Percentiles rank a stretch among this genome's conserved stretches.
Conservation (phyloP, 805 yeast genomes). For the Ogataea glucozyma region DNA sequence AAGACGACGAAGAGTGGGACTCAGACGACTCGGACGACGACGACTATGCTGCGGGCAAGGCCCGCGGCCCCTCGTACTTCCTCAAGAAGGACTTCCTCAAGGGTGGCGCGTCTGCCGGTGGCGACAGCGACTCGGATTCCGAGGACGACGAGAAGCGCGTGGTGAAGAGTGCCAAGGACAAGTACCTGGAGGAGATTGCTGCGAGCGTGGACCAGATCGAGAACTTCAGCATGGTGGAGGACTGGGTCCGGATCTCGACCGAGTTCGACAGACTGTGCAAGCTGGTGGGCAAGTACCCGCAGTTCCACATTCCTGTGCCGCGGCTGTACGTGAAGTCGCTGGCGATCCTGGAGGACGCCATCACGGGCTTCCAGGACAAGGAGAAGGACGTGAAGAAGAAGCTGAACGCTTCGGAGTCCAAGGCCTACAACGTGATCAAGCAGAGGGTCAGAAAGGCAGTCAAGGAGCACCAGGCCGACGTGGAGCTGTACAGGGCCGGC, state of each 20-base stretch:
- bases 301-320: slow-evolving; percentile 78
- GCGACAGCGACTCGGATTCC: slow-evolving; percentile 41
- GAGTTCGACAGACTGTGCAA: slow-evolving; percentile 81
- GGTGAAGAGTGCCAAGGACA: slow-evolving; percentile 92
- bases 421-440: slow-evolving; percentile 81
- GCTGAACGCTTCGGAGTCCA: slow-evolving; percentile 77
- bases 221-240: slow-evolving; percentile 64
- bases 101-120: slow-evolving; percentile 37
- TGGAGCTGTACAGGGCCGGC: slow-evolving; percentile 60
- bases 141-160: slow-evolving; percentile 75
- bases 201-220: slow-evolving; percentile 65
- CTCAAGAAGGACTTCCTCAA: slow-evolving; percentile 51
- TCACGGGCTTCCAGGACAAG: slow-evolving; percentile 52
- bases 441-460: slow-evolving; percentile 83
- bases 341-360: slow-evolving; percentile 69
- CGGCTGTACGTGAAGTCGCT: slow-evolving; percentile 65
- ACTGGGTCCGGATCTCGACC: slow-evolving; percentile 73
- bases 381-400: slow-evolving; percentile 63
- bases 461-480: slow-evolving; percentile 64
- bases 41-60: slow-evolving; percentile 31
- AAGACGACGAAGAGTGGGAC: slow-evolving; percentile 45
- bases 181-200: slow-evolving; percentile 84
- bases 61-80: slow-evolving; percentile 55
- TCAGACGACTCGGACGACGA: slow-evolving; percentile 50
- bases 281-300: slow-evolving; percentile 64